Evolutionary conservation across 2,329 filamentous ascomycete species (phyloP), one percentile per base, ranked within the genome.

Genomic region (Fusarium piperis): DNA sequence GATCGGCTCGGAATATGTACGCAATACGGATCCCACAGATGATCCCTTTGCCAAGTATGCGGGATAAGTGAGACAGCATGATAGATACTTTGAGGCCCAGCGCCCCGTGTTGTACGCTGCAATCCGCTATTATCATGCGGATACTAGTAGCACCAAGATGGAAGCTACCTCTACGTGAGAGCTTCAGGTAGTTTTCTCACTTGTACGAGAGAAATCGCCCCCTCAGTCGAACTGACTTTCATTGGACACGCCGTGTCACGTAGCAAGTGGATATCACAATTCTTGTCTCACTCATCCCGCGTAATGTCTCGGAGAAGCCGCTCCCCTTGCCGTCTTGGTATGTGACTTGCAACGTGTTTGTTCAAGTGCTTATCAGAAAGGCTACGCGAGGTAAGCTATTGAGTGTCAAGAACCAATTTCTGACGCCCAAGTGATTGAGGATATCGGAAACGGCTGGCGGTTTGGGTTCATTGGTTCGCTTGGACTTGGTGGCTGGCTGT

Each of bases 1-100:
- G 3, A 79, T 85, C 58, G 76, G 72, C 32, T 85, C 88, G 65
- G 91, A 92, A 80, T 91, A 92, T 79, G 84, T 85, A 13, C 85
- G 89, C 44, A 85, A 87, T 51, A 77, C 59, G 6, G 85, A 91
- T 71, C 59, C 85, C 2, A 78, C 70, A 3, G 75, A 81, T 18
- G 90, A 92, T 79, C 87, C 87, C 0, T 92, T 90, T 82, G 85
- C 87, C 6, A 28, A 62, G 59, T 56, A 55, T 20, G 59, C 59
- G 1, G 20, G 8, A 16, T 61, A 46, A 18, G 23, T 0, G 15
- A 16, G 13, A 33, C 7, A 6, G 48, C 23, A 13, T 18, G 10
- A n/a, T 7, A 16, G 26, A 1, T n/a, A 51, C n/a, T n/a, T 13
- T n/a, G 28, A 28, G 23, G 46, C 41, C 41, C 15, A 11, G 13